Percentiles rank a stretch among this genome's conserved stretches.
phyloP scores from a whole-genome alignment of 495 filamentous ascomycete genomes.

The Monascus purpureus region DNA sequence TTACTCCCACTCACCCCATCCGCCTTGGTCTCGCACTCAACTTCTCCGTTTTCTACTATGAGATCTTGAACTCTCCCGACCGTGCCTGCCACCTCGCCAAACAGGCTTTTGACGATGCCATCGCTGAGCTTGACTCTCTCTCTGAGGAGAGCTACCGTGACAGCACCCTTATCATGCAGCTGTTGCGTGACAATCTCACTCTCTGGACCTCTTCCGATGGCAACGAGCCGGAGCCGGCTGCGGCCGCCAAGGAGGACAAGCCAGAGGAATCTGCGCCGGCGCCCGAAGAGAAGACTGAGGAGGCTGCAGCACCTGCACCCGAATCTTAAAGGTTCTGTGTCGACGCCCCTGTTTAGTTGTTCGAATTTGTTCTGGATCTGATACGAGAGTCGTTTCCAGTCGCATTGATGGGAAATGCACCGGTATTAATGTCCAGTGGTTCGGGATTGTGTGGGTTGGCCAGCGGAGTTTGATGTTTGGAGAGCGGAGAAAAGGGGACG shows the following conservation, averaged over 20 bases:
- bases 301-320: conserved; percentile 20
- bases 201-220: conserved; percentile 98
- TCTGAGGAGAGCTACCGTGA: conserved; percentile 99
- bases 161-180: conserved; percentile 99
- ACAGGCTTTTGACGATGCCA: conserved; percentile 98
- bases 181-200: conserved; percentile 97
- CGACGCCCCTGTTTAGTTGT: conserved; percentile 20
- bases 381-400: conserved; percentile 27
- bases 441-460: conserved; percentile 28
- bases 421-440: too few relatives aligned
- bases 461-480: conserved; percentile 40
- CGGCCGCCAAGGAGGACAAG: conserved; percentile 49
- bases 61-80: conserved; percentile 98
- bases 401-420: too few relatives aligned
- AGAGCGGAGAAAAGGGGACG: conserved; percentile 32
- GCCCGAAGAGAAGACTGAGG: conserved; percentile 31
- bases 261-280: conserved; percentile 39
- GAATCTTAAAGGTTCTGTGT: conserved; percentile 13
- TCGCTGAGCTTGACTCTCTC: conserved; percentile 96
- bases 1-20: conserved; percentile 97
- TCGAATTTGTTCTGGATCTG: conserved; percentile 28
- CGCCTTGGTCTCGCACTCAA: conserved; percentile 96
- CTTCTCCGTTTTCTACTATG: conserved; percentile 99
- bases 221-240: conserved; percentile 59
- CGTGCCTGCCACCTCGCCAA: conserved; percentile 98